These are phyloP conservation scores for Gliomastix tumulicola DNA, from an alignment of 2,329 filamentous ascomycete species.

Conservation along the genomic window DNA sequence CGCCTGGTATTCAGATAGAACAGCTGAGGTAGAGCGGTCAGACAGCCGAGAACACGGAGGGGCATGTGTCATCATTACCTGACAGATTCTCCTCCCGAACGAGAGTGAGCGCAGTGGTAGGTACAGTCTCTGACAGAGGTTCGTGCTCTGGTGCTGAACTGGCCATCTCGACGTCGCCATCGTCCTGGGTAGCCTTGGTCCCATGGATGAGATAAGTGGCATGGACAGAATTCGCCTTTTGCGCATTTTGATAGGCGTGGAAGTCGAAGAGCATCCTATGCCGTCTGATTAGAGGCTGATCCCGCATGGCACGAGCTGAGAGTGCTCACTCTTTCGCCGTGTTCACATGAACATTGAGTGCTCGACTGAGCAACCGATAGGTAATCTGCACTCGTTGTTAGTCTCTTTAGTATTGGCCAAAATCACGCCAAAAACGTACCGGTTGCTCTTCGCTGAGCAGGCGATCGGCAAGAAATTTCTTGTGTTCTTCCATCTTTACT, in stretches of 20 bases:
- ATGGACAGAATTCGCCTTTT: constrained; percentile 67
- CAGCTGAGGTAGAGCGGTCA: constrained; percentile 47
- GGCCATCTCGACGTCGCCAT: constrained; percentile 64
- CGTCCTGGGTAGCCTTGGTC: constrained; percentile 41
- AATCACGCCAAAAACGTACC: too few species aligned
- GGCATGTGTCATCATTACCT: constrained; percentile 32
- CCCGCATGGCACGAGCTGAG: constrained; percentile 1
- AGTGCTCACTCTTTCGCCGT: constrained; percentile 73
- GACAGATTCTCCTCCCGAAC: constrained; percentile 67
- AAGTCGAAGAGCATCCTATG: constrained; percentile 83
- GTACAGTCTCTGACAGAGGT: constrained; percentile 39
- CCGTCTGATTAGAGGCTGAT: constrained; percentile 85
- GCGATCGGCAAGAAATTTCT: constrained; percentile 65
- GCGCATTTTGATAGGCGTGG: constrained; percentile 66
- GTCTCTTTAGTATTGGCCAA: too few species aligned
- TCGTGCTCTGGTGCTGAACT: constrained; percentile 53
- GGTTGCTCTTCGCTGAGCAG: constrained; percentile 70
- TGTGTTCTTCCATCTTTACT: constrained; percentile 54
- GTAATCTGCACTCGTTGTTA: constrained; percentile 65
- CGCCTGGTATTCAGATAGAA: constrained; percentile 61
- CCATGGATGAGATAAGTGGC: constrained; percentile 90
- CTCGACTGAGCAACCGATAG: constrained; percentile 78
- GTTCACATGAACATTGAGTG: constrained; percentile 77
- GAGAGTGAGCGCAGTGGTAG: constrained; percentile 56
- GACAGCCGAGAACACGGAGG: constrained; percentile 1